phyloP scores from a whole-genome alignment of 2,329 filamentous ascomycete genomes.

The Aureobasidium mangrovei region DNA sequence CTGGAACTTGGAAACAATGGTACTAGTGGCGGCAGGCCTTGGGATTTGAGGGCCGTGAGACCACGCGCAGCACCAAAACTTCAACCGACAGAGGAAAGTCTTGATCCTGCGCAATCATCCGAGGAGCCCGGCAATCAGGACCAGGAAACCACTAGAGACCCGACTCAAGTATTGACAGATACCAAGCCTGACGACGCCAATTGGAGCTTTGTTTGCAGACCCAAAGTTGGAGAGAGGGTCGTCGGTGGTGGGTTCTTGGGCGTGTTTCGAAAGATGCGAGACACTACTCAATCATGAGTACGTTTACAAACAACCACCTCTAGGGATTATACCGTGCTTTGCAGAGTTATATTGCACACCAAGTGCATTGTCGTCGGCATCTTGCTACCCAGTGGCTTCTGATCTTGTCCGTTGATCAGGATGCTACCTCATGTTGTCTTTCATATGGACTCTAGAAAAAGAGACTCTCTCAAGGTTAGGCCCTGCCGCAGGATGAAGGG shows the following conservation, averaged over 20 bases:
- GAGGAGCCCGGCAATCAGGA: background rate
- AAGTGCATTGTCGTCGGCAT: too few relatives aligned
- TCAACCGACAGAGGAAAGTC: background rate
- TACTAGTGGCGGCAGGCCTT: conserved; percentile 49
- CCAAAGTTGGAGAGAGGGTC: conserved; percentile 32
- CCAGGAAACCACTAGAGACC: background rate
- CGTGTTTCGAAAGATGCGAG: conserved; percentile 25
- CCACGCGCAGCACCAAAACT: conserved; percentile 26
- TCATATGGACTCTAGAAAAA: too few relatives aligned
- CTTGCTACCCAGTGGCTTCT: too few relatives aligned
- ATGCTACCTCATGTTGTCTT: too few relatives aligned
- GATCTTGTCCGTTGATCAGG: too few relatives aligned
- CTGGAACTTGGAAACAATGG: conserved; percentile 47
- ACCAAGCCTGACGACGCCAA: conserved; percentile 11
- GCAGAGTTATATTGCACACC: too few relatives aligned
- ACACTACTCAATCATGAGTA: background rate
- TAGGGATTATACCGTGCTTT: too few relatives aligned
- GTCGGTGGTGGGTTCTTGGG: conserved; percentile 32
- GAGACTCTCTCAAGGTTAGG: too few relatives aligned
- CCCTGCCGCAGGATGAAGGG: too few relatives aligned
- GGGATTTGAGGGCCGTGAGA: conserved; percentile 51
- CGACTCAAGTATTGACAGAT: background rate
- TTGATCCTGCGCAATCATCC: conserved; percentile 4
- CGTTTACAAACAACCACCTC: background rate
- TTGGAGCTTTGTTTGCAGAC: conserved; percentile 29